Percentiles rank a stretch among this genome's conserved stretches.
phyloP scores from a whole-genome alignment of 2,329 filamentous ascomycete species.

The Cladophialophora yegresii region DNA sequence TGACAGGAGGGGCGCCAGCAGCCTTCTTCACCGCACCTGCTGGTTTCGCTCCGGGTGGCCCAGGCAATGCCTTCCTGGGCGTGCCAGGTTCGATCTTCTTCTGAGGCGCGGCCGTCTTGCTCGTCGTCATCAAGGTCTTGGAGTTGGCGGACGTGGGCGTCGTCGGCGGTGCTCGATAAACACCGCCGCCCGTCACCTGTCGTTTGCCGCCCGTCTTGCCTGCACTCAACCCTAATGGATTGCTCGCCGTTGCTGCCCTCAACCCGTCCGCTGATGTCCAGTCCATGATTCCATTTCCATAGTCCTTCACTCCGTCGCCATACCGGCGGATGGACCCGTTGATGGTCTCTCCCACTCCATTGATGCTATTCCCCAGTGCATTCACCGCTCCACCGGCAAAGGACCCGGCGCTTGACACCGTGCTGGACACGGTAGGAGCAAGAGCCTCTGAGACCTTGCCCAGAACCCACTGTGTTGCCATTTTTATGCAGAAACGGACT shows the following conservation, averaged over 20 bases:
- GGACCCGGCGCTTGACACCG: slow-evolving; percentile 33
- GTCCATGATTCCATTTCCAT: slow-evolving; percentile 38
- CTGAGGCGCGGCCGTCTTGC: slow-evolving; percentile 28
- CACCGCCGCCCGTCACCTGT: slow-evolving; percentile 30
- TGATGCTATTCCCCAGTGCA: slow-evolving; percentile 36
- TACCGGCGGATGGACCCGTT: slow-evolving; percentile 32
- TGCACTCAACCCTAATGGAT: slow-evolving; percentile 37
- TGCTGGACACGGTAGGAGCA: slow-evolving; percentile 31
- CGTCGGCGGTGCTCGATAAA: slow-evolving; percentile 34
- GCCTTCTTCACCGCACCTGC: slow-evolving; percentile 16
- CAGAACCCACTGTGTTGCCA: slow-evolving; percentile 37
- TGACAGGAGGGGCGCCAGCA: slow-evolving; percentile 13
- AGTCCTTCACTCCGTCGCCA: slow-evolving; percentile 37
- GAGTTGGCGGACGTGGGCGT: slow-evolving; percentile 36
- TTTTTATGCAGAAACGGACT: slow-evolving; percentile 27
- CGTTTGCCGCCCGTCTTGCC: slow-evolving; percentile 31
- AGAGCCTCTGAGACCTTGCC: slow-evolving; percentile 36
- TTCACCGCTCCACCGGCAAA: slow-evolving; percentile 35
- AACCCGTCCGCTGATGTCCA: slow-evolving; percentile 35
- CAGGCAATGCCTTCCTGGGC: slow-evolving; percentile 30
- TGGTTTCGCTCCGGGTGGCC: slow-evolving; percentile 8
- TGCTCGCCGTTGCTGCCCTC: slow-evolving; percentile 35
- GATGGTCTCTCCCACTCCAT: slow-evolving; percentile 37
- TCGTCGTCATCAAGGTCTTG: slow-evolving; percentile 32
- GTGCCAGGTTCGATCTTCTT: slow-evolving; percentile 31